Evolutionary conservation across 768 basidiomycete species (phyloP).

Genomic region (Amyloporia xantha): DNA sequence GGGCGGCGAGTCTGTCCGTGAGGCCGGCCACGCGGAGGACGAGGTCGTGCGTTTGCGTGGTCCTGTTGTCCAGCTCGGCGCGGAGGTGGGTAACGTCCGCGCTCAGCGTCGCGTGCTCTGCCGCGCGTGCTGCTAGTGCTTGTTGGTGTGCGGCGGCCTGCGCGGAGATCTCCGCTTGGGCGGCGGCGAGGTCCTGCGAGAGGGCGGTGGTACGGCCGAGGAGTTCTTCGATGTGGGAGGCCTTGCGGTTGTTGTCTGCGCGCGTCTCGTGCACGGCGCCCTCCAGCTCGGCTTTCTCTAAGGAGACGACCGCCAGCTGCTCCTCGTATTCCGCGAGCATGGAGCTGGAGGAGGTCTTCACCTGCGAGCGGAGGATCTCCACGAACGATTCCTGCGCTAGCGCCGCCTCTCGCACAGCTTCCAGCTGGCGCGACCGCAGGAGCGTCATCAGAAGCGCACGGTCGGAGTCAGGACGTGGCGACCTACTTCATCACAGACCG

Average conservation of each 20-base stretch:
- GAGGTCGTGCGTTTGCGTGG: neutral
- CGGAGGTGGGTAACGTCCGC: neutral
- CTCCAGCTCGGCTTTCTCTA: neutral
- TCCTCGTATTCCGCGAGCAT: neutral
- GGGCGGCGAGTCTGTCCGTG: neutral
- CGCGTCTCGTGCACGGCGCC: neutral
- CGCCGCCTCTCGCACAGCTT: neutral
- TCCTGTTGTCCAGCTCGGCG: neutral
- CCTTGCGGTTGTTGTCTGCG: neutral
- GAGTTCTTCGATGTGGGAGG: neutral
- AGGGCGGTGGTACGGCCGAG: neutral
- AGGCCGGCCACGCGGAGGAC: neutral
- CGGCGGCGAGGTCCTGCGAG: neutral
- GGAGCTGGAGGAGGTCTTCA: neutral
- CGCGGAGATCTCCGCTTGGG: neutral
- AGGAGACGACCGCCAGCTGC: neutral
- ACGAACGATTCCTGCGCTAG: neutral
- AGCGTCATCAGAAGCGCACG: neutral
- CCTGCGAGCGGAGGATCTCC: neutral
- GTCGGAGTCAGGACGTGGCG: neutral
- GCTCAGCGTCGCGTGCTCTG: neutral
- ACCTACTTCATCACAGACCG: neutral
- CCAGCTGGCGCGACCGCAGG: neutral
- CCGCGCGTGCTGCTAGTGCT: neutral
- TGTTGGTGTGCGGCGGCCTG: too few relatives aligned